These are phyloP conservation scores for Tetragonia tetragonoides DNA, from an alignment of 148 eudicot genomes.

Conservation along the genomic window DNA sequence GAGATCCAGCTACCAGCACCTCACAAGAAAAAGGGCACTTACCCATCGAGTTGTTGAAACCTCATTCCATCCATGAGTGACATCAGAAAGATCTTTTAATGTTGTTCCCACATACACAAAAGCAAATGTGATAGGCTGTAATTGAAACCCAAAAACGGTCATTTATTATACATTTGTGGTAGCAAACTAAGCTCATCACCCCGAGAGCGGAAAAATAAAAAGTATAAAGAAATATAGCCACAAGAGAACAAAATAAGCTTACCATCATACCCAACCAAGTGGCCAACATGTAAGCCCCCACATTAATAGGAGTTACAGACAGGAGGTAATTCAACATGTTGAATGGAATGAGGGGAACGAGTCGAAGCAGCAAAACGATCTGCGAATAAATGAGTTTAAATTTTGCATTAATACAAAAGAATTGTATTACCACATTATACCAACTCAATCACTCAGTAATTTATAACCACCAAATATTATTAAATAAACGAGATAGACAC, in stretches of 20 bases:
- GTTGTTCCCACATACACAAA: constrained; percentile 93
- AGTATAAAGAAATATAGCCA: background rate
- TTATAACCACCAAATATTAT: too few species aligned
- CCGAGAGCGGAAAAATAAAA: background rate
- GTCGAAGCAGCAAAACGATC: constrained; percentile 92
- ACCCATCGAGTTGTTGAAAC: constrained; percentile 80
- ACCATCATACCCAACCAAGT: constrained; percentile 99
- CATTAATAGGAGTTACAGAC: constrained; percentile 80
- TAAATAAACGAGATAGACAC: too few species aligned
- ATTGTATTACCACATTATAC: background rate
- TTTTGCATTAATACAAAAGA: background rate
- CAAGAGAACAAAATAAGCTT: constrained; percentile 7
- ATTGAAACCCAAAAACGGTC: background rate
- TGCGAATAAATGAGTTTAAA: constrained; percentile 25
- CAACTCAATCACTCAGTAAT: background rate
- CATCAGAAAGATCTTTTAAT: constrained; percentile 84
- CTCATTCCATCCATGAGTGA: constrained; percentile 86
- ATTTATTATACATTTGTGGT: background rate
- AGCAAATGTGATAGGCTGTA: constrained; percentile 90
- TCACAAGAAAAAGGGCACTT: constrained; percentile 28
- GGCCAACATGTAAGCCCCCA: constrained; percentile 73
- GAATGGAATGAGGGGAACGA: constrained; percentile 93
- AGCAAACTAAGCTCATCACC: too few species aligned
- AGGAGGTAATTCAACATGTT: constrained; percentile 93
- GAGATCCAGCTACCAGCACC: background rate